Base-by-base conservation (phyloP, 495 filamentous ascomycete species). In the Penicillium odoratum region DNA sequence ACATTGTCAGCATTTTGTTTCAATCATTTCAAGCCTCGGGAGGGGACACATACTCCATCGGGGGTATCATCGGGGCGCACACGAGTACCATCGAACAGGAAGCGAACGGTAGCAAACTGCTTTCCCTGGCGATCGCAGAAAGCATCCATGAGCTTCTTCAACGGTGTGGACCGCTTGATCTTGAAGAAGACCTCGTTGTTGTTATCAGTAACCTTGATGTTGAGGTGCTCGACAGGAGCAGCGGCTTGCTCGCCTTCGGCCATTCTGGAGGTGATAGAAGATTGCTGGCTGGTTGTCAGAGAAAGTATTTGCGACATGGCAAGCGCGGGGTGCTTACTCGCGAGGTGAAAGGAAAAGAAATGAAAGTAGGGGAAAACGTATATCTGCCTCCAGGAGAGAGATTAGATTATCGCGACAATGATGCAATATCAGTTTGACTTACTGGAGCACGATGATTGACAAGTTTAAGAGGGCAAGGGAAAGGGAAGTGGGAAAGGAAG, bases 141-240 rank as follows among this genome's bases (percentile, higher is more conserved):
- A 16, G 95, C 95, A 58, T 93, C 91, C 95, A 99, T 99, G 40
- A 99, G 77, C 81, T 99, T 99, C 77, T 95, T 93, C 30, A 99
- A 85, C 66, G 89, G 87, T 0, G 95, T 99, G 5, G 89, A 92
- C 5, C 93, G 89, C 85, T 99, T 99, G 76, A 99, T 99, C 81
- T 99, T 99, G 82, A 99, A 99, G 75, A 99, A 99, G 61, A 99
- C 95, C 65, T 99, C 95, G 67, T 99, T 99, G 79, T 99, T 97
- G 78, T 96, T 97, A 63, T 99, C 95, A 0, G 95, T 98, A n/a
- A 99, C 95, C 70, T 99, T 99, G 81, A 99, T 98, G 73, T 99
- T 99, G 7, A 99, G 81, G 72, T 99, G 95, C 73, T 98, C 95
- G 36, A 72, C 75, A 26, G 81, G 74, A 44, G 82, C 80, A 42